Evolutionary conservation across 2,329 filamentous ascomycete species (phyloP).

Genomic region (Albifimbria verrucaria): DNA sequence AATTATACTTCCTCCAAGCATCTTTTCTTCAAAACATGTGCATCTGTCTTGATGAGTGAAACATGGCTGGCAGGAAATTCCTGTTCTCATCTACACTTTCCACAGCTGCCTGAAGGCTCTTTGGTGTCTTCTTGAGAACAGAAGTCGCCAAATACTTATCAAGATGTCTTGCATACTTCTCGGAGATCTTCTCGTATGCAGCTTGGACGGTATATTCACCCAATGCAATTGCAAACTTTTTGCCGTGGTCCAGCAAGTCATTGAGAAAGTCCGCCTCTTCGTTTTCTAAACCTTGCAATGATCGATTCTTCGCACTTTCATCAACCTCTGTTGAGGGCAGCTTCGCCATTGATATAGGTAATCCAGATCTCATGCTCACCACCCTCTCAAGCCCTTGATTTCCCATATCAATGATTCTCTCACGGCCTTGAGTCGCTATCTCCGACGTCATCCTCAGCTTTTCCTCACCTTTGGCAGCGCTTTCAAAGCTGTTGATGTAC

Average conservation of each 20-base stretch:
- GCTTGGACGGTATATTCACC: background rate
- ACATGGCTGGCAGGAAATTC: constrained; percentile 4
- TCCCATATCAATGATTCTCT: too few relatives aligned
- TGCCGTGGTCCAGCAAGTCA: background rate
- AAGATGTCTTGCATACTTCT: background rate
- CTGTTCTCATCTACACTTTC: constrained; percentile 5
- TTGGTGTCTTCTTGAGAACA: constrained; percentile 5
- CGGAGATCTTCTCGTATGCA: background rate
- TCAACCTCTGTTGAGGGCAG: background rate
- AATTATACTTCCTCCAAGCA: too few relatives aligned
- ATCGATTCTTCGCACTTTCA: background rate
- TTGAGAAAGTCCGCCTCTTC: background rate
- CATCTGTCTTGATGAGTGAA: background rate
- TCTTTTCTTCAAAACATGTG: constrained; percentile 5
- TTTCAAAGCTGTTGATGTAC: background rate
- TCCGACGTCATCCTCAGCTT: background rate
- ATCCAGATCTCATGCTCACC: background rate
- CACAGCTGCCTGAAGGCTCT: background rate
- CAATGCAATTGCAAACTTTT: constrained; percentile 1
- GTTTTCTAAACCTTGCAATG: background rate
- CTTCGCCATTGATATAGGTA: background rate
- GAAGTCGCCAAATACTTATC: constrained; percentile 2
- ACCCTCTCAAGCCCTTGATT: too few relatives aligned
- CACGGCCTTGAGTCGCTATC: background rate
- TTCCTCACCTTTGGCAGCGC: background rate